Evolutionary conservation across 805 yeast genomes (phyloP), one percentile per base, ranked within the genome.

Genomic region (Nakazawaea wyomingensis): DNA sequence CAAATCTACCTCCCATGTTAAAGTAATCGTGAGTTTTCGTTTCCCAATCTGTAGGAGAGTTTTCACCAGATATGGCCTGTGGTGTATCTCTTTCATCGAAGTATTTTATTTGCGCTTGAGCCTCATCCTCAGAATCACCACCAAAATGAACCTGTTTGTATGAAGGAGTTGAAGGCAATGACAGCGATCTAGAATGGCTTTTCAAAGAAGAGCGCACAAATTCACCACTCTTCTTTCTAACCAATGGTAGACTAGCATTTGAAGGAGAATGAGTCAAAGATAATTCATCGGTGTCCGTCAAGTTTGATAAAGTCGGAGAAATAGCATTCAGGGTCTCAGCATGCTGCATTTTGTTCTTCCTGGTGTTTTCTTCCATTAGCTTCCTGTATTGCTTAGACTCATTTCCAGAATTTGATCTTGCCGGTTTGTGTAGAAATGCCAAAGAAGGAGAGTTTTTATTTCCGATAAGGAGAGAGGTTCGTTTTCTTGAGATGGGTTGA

Each of bases 211-310:
- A 78, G 56, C 85, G 85, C 30, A 87, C 84, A 35, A 85, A 65
- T 57, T 88, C 96, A 11, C 96, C 96, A 1, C 88, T 78, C 60
- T 89, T 89, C 59, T 89, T 90, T 37, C 95, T 78, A 3, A 87
- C 76, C 44, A 85, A 63, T 2, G 69, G 67, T 13, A 39, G 18
- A 39, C 34, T 29, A 27, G 18, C 9, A n/a, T 13, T 16, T 7
- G 46, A 32, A 28, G 41, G 36, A 13, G 40, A 30, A 7, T 18
- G 18, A 19, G 32, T 17, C 5, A 28, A 10, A 5, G 31, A 33
- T 7, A 10, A 41, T 8, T 19, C 43, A 10, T 33, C 34, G 9
- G 31, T 9, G 4, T 38, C 37, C 3, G 31, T 19, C 22, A 30
- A 11, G 21, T 32, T n/a, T 2, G 41, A 43, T 13, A 13, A 26